These are phyloP conservation scores for Colletotrichum brevisporum DNA, from an alignment of 2,329 filamentous ascomycete genomes.

Conservation along the genomic window DNA sequence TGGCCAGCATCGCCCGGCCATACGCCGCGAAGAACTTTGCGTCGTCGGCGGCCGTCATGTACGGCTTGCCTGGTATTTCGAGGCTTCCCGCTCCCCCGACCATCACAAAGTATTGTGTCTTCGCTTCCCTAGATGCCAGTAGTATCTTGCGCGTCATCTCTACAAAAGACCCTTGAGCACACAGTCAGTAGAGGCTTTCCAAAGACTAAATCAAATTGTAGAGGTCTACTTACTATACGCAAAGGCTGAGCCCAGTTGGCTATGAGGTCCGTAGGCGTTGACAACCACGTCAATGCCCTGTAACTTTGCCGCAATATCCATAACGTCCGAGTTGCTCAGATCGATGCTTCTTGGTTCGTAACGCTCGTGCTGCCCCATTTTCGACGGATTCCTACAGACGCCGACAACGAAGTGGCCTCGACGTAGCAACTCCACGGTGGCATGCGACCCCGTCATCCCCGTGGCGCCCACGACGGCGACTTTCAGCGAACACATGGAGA, in stretches of 20 bases:
- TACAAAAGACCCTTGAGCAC: background rate
- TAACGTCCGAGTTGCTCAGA: slow-evolving; percentile 8
- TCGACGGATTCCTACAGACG: slow-evolving; percentile 11
- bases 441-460: slow-evolving; percentile 25
- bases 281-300: slow-evolving; percentile 11
- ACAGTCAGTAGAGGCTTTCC: background rate
- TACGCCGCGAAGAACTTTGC: slow-evolving; percentile 16
- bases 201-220: background rate
- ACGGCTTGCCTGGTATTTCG: slow-evolving; percentile 8
- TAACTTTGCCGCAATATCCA: slow-evolving; percentile 4
- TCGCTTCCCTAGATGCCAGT: slow-evolving; percentile 14
- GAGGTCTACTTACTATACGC: slow-evolving; percentile 1
- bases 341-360: slow-evolving; percentile 20
- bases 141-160: slow-evolving; percentile 24
- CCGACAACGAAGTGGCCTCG: slow-evolving; percentile 19
- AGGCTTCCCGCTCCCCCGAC: slow-evolving; percentile 15
- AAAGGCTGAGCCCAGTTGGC: slow-evolving; percentile 17
- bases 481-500: background rate
- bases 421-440: slow-evolving; percentile 14
- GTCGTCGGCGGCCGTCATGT: slow-evolving; percentile 21
- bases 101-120: slow-evolving; percentile 21
- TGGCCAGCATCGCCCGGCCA: slow-evolving; percentile 16
- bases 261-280: slow-evolving; percentile 19
- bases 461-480: slow-evolving; percentile 18
- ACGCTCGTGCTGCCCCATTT: background rate